Evolutionary conservation across 495 filamentous ascomycete species (phyloP).

Genomic region (Cairneyella variabilis): DNA sequence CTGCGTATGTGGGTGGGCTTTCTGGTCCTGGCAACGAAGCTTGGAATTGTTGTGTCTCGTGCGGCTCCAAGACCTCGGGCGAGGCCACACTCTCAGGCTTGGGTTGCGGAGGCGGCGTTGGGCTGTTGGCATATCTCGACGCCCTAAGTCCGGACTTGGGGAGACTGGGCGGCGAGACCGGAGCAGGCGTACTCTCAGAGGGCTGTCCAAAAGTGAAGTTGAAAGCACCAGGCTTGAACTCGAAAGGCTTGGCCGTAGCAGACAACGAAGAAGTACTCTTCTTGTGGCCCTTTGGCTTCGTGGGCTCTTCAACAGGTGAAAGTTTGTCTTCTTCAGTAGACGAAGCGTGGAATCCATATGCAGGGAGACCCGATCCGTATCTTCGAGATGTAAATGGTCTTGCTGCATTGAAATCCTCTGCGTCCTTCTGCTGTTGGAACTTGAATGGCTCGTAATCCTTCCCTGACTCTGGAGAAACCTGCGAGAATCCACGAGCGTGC

Average conservation of each 20-base stretch:
- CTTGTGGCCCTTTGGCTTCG: conserved; percentile 34
- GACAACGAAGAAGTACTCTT: conserved; percentile 59
- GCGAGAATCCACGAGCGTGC: conserved; percentile 20
- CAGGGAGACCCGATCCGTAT: conserved; percentile 28
- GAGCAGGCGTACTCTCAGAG: conserved; percentile 18
- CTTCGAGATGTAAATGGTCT: conserved; percentile 27
- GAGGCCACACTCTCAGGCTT: no score
- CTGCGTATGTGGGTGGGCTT: conserved; percentile 25
- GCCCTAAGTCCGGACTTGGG: conserved; percentile 30
- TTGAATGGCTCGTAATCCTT: conserved; percentile 42
- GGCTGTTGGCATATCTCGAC: conserved; percentile 38
- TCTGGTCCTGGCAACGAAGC: conserved; percentile 27
- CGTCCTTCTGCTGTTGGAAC: conserved; percentile 36
- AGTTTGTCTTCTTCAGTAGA: conserved; percentile 18
- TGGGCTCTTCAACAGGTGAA: conserved; percentile 20
- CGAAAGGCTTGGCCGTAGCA: conserved; percentile 64
- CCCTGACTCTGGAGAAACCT: conserved; percentile 29
- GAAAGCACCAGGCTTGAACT: conserved; percentile 45
- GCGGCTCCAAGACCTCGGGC: conserved; percentile 23
- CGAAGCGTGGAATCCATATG: conserved; percentile 15
- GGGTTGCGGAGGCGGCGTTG: conserved; percentile 33
- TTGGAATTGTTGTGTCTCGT: conserved; percentile 26
- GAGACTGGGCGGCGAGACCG: conserved; percentile 10
- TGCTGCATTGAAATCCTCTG: conserved; percentile 33
- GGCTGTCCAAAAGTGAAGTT: conserved; percentile 33